A percentile compares a stretch with the other conserved stretches of the same genome.
These are phyloP conservation scores for Lepidium aucheri DNA, from an alignment of 345 rosid genomes.

Conservation along the genomic window DNA sequence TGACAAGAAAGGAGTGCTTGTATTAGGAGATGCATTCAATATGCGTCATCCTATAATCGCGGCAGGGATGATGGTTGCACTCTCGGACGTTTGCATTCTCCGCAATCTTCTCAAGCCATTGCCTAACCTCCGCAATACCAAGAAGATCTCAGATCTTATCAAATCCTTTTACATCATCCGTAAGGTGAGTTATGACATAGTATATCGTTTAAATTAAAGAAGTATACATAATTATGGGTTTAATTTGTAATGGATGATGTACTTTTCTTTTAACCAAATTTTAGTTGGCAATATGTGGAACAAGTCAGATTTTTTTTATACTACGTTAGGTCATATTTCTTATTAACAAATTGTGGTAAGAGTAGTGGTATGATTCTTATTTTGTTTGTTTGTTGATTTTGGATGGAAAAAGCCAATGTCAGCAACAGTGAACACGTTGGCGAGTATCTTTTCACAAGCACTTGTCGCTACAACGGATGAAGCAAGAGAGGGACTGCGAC, in stretches of 20 bases:
- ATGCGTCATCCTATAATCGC: slow-evolving; percentile 26
- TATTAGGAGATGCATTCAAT: slow-evolving; percentile 24
- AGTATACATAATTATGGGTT: too few relatives aligned
- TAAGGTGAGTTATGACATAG: slow-evolving; percentile 21
- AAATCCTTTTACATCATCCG: slow-evolving; percentile 18
- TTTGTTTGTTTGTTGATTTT: neutral
- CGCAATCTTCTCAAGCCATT: slow-evolving; percentile 9
- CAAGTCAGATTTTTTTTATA: too few relatives aligned
- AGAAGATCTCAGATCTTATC: slow-evolving; percentile 1
- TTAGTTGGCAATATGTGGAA: too few relatives aligned
- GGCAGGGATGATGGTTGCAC: slow-evolving; percentile 28
- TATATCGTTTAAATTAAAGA: too few relatives aligned
- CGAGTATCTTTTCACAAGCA: slow-evolving; percentile 13
- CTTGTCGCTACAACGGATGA: slow-evolving; percentile 25
- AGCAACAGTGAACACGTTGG: slow-evolving; percentile 33
- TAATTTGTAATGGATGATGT: too few relatives aligned
- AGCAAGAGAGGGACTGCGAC: slow-evolving; percentile 27
- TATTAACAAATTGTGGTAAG: neutral
- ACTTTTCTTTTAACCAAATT: too few relatives aligned
- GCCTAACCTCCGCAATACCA: slow-evolving; percentile 2
- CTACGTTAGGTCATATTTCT: neutral
- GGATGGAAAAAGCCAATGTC: slow-evolving; percentile 25
- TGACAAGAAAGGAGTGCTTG: slow-evolving; percentile 18
- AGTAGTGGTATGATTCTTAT: neutral
- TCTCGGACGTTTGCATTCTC: slow-evolving; percentile 18